These are phyloP conservation scores for Simplicillium aogashimaense DNA, from an alignment of 2,329 filamentous ascomycete genomes.

Conservation along the genomic window DNA sequence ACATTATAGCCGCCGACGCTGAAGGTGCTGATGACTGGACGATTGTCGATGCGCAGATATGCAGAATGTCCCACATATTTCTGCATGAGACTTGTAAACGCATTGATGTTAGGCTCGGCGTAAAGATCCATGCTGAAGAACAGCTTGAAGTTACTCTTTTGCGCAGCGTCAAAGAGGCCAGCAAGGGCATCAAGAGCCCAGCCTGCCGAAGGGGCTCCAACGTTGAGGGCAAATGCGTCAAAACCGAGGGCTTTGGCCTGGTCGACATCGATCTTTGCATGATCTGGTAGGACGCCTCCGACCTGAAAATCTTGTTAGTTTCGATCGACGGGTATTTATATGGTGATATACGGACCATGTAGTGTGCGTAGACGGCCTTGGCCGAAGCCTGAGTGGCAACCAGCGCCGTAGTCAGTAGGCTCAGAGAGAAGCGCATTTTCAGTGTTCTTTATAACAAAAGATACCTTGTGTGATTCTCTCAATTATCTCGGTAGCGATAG, in stretches of 20 bases:
- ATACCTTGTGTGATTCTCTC: no score
- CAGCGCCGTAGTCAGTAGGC: no score
- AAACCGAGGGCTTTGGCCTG: conserved; percentile 14
- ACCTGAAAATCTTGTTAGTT: no score
- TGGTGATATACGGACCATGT: no score
- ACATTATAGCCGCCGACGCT: conserved; percentile 1
- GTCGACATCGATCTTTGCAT: conserved; percentile 9
- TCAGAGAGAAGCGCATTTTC: no score
- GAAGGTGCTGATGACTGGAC: conserved; percentile 7
- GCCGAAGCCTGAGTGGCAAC: no score
- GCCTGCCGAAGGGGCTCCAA: conserved; percentile 8
- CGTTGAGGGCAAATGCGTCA: conserved; percentile 19
- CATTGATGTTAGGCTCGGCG: conserved; percentile 2
- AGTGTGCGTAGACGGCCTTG: no score
- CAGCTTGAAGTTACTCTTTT: conserved; percentile 6
- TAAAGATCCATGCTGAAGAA: conserved; percentile 9
- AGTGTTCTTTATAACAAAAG: no score
- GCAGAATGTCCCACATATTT: conserved; percentile 3
- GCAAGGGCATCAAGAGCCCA: conserved; percentile 3
- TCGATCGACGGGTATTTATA: no score
- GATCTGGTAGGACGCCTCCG: background rate
- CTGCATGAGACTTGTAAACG: conserved; percentile 1
- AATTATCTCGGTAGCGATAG: no score
- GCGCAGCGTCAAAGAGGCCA: conserved; percentile 6
- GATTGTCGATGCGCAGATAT: conserved; percentile 4